Conservation (phyloP, 352 stramenopile genomes). For the Saprolegnia parasitica region DNA sequence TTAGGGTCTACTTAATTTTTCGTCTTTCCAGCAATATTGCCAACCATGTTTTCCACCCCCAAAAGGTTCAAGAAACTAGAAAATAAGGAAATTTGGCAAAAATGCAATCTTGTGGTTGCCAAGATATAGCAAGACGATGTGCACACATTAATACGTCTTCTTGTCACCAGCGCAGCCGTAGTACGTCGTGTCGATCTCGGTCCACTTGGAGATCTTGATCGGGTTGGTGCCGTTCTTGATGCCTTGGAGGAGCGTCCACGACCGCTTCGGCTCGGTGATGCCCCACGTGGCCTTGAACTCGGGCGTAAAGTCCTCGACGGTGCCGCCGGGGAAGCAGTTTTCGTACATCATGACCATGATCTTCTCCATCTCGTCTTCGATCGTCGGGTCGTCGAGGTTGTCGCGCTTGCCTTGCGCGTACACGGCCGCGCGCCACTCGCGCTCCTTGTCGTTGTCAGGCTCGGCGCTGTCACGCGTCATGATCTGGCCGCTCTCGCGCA, state of each 20-base stretch:
- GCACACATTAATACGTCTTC: not conserved
- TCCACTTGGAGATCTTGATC: not conserved
- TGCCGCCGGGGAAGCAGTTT: not conserved
- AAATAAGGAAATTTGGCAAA: too few relatives aligned
- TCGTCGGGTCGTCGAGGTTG: not conserved
- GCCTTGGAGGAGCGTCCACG: slow-evolving; percentile 16
- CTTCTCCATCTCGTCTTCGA: slow-evolving; percentile 12
- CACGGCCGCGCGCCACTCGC: not conserved
- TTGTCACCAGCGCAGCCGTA: slow-evolving; percentile 9
- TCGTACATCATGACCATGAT: slow-evolving; percentile 9
- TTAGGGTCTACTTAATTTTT: too few relatives aligned
- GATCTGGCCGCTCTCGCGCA: not conserved
- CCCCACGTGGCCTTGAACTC: slow-evolving; percentile 15
- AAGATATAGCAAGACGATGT: too few relatives aligned
- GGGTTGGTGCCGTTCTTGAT: slow-evolving; percentile 15
- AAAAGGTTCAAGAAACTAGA: too few relatives aligned
- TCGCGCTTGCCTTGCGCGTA: not conserved
- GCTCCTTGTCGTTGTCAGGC: not conserved
- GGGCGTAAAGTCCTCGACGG: slow-evolving; percentile 3
- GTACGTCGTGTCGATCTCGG: slow-evolving; percentile 6
- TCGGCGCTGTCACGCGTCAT: not conserved
- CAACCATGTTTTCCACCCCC: too few relatives aligned
- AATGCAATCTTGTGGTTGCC: too few relatives aligned
- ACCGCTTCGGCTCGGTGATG: not conserved
- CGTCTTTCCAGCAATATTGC: too few relatives aligned